phyloP scores from a whole-genome alignment of 306 rosid genomes.

The Prunus fruticosa region DNA sequence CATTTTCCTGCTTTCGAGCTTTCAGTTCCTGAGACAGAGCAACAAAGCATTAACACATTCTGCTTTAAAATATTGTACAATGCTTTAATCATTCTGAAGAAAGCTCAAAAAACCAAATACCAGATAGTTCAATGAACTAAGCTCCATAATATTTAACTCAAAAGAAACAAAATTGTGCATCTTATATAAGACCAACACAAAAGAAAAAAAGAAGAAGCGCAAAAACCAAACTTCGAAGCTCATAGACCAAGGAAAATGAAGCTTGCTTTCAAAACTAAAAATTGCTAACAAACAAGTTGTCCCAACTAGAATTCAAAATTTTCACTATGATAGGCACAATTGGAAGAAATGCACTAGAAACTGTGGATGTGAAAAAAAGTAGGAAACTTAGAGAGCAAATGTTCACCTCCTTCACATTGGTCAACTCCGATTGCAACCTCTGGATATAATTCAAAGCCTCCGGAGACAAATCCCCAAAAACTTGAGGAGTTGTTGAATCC shows the following conservation, averaged over 20 bases:
- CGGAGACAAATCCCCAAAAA: constrained; percentile 64
- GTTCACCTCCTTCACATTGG: constrained; percentile 57
- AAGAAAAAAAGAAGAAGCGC: not conserved
- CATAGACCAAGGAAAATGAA: not conserved
- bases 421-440: constrained; percentile 67
- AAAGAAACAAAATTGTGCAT: not conserved
- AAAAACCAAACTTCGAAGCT: not conserved
- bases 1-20: constrained; percentile 58
- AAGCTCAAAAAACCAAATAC: not conserved
- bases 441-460: constrained; percentile 72
- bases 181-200: not conserved
- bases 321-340: not conserved
- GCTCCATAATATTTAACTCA: not conserved
- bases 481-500: constrained; percentile 35
- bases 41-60: not conserved
- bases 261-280: constrained; percentile 1
- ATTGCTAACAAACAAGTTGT: not conserved
- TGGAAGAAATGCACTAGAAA: not conserved
- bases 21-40: constrained; percentile 65
- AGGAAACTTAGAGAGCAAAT: not conserved
- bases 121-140: not conserved
- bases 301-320: not conserved
- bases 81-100: not conserved
- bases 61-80: not conserved
- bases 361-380: not conserved